phyloP scores from a whole-genome alignment of 2,329 filamentous ascomycete genomes.

The Pseudocercospora fuligena region DNA sequence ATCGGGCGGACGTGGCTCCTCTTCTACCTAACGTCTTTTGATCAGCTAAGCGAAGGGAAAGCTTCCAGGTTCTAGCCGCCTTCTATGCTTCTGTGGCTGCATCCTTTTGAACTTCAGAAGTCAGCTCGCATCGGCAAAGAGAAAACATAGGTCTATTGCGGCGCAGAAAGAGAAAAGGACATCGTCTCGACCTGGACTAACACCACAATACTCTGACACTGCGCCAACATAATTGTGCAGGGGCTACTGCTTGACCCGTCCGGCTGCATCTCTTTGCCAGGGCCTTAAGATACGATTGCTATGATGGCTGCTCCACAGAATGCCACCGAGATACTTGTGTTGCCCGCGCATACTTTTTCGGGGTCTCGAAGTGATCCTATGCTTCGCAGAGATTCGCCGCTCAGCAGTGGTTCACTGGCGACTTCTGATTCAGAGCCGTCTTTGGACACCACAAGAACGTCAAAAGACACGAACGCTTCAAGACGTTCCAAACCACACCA shows the following conservation, averaged over 20 bases:
- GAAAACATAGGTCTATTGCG: no score
- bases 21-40: background rate
- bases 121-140: background rate
- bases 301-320: background rate
- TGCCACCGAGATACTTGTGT: background rate
- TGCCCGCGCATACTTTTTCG: background rate
- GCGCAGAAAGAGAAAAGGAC: no score
- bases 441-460: background rate
- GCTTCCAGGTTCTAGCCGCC: background rate
- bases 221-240: background rate
- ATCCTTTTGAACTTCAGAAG: background rate
- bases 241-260: background rate
- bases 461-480: background rate
- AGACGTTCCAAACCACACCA: background rate
- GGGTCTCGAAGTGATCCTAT: background rate
- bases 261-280: background rate
- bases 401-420: background rate
- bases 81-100: conserved; percentile 1
- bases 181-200: background rate
- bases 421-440: background rate
- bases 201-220: background rate
- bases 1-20: background rate
- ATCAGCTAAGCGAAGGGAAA: background rate
- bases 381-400: background rate
- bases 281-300: background rate